Base-by-base conservation (phyloP, 2,329 filamentous ascomycete species). In the Diaporthe sp. region DNA sequence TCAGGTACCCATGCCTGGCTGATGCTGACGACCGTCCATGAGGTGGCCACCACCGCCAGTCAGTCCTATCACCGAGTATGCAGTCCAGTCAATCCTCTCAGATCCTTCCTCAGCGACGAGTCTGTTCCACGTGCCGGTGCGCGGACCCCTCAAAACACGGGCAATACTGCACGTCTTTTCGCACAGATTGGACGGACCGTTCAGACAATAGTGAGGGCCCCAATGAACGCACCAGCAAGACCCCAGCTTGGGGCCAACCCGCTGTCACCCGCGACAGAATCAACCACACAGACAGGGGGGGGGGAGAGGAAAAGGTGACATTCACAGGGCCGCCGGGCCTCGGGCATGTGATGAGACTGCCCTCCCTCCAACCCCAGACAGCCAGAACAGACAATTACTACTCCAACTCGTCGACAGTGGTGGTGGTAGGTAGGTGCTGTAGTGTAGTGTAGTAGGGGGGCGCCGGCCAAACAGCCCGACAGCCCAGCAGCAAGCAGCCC, bases 121-220 rank as follows among this genome's bases (percentile, higher is more conserved):
- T 17, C 44, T 49, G 44, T 25, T 51, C 44, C 63, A 37, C 22
- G 20, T 51, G 44, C 63, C 31, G 44, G 31, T 12, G 28, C 63
- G 28, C 42, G 28, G 42, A 34, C 61, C 61, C 17, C 61, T 4
- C 28, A 3, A 22, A 22, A 65, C n/a, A 39, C 10, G 61, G 15
- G 25, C 20, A 51, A 51, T 22, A 37, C 10, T 17, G 5, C 1
- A 9, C 47, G 17, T 1, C 2, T 25, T 25, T 15, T 42, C 47
- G 65, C 65, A 70, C 65, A 70, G 49, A 42, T 55, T 39, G 47
- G 65, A 25, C 31, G 63, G n/a, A 28, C 13, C 13, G 65, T 42
- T 3, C 34, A 53, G 44, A 55, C 34, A 42, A 55, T 34, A 22
- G 1, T 17, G 22, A 25, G 25, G 25, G 42, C 28, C 28, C 61